A percentile compares a stretch with the other conserved stretches of the same genome.
Evolutionary conservation across 169 alveolate species (phyloP).

Genomic region (Plasmodium blacklocki): DNA sequence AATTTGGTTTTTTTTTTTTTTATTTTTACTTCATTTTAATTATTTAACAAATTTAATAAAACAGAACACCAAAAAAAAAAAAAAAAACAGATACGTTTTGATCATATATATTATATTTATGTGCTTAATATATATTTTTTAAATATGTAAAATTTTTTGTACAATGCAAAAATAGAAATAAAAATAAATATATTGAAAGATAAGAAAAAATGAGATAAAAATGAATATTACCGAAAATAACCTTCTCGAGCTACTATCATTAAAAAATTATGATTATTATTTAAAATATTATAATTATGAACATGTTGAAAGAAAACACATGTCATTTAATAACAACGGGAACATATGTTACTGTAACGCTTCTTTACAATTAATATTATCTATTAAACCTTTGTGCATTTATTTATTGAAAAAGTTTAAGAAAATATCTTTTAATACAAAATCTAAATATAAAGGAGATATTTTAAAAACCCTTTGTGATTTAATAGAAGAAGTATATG

Average conservation of each 20-base stretch:
- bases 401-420: constrained; percentile 45
- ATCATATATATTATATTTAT: no score
- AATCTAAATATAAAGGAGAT: constrained; percentile 72
- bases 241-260: constrained; percentile 8
- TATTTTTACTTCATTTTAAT: no score
- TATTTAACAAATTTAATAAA: no score
- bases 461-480: constrained; percentile 44
- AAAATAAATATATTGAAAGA: no score
- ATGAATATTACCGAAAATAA: constrained; percentile 53
- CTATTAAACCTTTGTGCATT: constrained; percentile 68
- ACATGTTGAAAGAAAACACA: constrained; percentile 28
- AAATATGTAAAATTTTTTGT: no score
- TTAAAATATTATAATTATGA: constrained; percentile 40
- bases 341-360: constrained; percentile 75
- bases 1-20: no score
- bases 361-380: constrained; percentile 46
- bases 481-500: constrained; percentile 44
- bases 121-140: no score
- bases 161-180: no score
- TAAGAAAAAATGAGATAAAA: constrained; percentile 51
- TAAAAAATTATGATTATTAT: constrained; percentile 61
- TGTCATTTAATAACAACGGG: constrained; percentile 52
- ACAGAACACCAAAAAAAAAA: no score
- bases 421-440: constrained; percentile 18
- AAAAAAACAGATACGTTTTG: no score